These are phyloP conservation scores for Ceratocystis variospora DNA, from an alignment of 2,329 filamentous ascomycete genomes.

Conservation along the genomic window DNA sequence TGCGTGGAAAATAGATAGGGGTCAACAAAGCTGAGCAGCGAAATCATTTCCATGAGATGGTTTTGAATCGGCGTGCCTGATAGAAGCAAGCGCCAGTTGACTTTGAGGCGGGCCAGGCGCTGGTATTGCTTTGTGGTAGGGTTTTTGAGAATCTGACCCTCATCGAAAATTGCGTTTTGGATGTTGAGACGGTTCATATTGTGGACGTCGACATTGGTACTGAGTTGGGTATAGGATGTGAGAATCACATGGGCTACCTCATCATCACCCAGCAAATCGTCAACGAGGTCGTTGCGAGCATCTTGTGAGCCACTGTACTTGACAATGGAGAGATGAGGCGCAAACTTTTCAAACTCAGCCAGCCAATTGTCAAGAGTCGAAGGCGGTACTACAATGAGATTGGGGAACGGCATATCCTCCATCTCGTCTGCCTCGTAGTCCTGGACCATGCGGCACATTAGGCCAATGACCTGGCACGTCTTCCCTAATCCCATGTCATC, in stretches of 20 bases:
- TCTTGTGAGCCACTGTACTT: constrained; percentile 53
- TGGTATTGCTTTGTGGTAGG: constrained; percentile 68
- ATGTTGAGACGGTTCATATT: constrained; percentile 37
- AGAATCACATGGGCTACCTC: constrained; percentile 49
- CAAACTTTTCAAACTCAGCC: constrained; percentile 77
- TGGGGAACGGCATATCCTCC: constrained; percentile 44
- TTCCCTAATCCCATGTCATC: constrained; percentile 97
- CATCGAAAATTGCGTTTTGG: constrained; percentile 65
- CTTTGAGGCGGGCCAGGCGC: constrained; percentile 61
- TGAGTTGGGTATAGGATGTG: constrained; percentile 47
- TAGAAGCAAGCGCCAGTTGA: constrained; percentile 73
- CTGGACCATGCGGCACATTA: constrained; percentile 71
- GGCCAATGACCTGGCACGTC: constrained; percentile 89
- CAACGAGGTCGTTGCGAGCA: constrained; percentile 53
- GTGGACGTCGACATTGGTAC: constrained; percentile 36
- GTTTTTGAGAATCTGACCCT: constrained; percentile 89
- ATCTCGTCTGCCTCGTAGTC: constrained; percentile 32
- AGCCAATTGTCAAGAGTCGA: constrained; percentile 96
- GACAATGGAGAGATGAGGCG: constrained; percentile 60
- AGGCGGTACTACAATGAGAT: constrained; percentile 80
- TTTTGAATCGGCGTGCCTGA: constrained; percentile 83
- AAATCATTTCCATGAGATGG: constrained; percentile 82
- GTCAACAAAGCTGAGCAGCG: constrained; percentile 86
- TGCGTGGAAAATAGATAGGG: constrained; percentile 66
- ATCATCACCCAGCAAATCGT: constrained; percentile 37